Conservation (phyloP, 2,329 filamentous ascomycete genomes). For the Colletotrichum costaricense region DNA sequence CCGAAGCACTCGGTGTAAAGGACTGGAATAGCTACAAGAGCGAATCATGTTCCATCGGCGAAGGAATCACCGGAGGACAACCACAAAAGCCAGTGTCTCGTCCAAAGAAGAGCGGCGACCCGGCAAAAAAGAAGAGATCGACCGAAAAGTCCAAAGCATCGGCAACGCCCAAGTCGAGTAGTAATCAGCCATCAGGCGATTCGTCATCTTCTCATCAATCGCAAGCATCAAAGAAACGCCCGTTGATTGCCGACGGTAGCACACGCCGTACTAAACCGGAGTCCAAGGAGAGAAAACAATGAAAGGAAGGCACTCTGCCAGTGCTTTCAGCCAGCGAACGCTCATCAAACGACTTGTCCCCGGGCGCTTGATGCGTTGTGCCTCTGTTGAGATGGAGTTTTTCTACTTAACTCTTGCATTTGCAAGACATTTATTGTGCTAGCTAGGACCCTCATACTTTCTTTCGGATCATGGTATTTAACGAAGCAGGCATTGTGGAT, state of each 20-base stretch:
- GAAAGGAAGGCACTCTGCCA: background rate
- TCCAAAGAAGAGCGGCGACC: too few species aligned
- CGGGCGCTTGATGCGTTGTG: background rate
- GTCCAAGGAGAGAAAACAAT: constrained; percentile 6
- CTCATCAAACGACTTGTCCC: background rate
- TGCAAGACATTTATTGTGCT: background rate
- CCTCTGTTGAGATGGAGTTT: background rate
- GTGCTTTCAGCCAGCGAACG: background rate
- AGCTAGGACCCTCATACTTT: background rate
- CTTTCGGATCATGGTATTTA: background rate
- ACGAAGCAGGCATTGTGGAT: background rate
- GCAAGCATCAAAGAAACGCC: background rate
- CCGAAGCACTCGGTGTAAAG: constrained; percentile 10
- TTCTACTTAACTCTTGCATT: background rate
- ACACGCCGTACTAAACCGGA: background rate
- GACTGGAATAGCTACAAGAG: background rate
- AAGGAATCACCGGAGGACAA: background rate
- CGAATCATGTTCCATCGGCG: constrained; percentile 11
- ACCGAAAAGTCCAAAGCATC: too few species aligned
- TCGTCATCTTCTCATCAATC: constrained; percentile 5
- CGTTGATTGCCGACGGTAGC: constrained; percentile 5
- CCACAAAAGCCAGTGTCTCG: background rate
- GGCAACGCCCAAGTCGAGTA: too few species aligned
- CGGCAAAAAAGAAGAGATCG: too few species aligned
- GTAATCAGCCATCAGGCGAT: background rate